phyloP scores from a whole-genome alignment of 352 stramenopile genomes.

The Peronospora belbahrii region DNA sequence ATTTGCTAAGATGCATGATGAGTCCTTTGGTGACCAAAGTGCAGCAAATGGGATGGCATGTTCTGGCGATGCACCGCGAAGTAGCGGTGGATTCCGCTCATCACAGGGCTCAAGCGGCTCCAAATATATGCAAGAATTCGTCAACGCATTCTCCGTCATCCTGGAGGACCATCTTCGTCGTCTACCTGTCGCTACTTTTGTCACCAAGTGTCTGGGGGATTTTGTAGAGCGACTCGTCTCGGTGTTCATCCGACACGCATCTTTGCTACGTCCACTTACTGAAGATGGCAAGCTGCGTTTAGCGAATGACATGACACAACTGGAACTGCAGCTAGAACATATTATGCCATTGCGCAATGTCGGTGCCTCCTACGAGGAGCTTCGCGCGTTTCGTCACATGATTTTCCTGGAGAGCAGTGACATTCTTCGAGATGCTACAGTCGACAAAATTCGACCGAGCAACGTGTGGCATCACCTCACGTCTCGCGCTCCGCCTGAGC shows the following conservation, averaged over 20 bases:
- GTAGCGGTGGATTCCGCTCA: conserved; percentile 10
- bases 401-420: conserved; percentile 65
- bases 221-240: conserved; percentile 69
- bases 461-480: conserved; percentile 86
- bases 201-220: conserved; percentile 46
- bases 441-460: conserved; percentile 78
- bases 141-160: conserved; percentile 49
- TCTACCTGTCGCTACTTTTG: conserved; percentile 44
- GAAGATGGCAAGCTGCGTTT: conserved; percentile 73
- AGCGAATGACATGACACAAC: conserved; percentile 78
- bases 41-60: conserved; percentile 2
- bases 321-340: conserved; percentile 61
- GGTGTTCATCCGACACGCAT: conserved; percentile 69
- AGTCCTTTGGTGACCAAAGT: conserved; percentile 62
- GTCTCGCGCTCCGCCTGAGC: conserved; percentile 48
- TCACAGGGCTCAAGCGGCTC: conserved; percentile 34
- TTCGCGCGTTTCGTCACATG: conserved; percentile 75
- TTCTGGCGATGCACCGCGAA: conserved; percentile 9
- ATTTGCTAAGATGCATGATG: conserved; percentile 78
- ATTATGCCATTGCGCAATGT: conserved; percentile 51
- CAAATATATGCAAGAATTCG: conserved; percentile 78
- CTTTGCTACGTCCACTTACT: conserved; percentile 61
- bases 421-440: conserved; percentile 54
- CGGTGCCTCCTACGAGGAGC: conserved; percentile 62
- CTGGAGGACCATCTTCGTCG: conserved; percentile 68